Conservation (phyloP, 176 grass and related monocot species). For the Musa acuminata region DNA sequence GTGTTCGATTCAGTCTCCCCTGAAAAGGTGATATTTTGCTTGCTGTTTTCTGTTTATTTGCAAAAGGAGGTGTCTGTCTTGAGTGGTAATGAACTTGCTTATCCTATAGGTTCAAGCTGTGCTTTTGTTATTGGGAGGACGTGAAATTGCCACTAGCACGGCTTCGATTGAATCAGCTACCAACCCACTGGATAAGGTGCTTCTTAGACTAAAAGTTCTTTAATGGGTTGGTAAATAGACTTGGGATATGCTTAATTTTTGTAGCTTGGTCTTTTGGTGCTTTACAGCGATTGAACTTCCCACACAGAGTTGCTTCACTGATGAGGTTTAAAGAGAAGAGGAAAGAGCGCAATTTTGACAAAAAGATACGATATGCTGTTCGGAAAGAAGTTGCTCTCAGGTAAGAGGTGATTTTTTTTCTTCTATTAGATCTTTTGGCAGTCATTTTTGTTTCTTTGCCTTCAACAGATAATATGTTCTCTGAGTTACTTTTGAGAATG, state of each 20-base stretch:
- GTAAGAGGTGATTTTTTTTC: conserved; percentile 28
- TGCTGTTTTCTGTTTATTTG: background rate
- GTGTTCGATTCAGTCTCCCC: conserved; percentile 96
- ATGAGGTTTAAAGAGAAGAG: conserved; percentile 98
- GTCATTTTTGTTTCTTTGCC: too few species aligned
- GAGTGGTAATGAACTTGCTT: background rate
- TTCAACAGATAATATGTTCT: too few species aligned
- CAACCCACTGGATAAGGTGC: conserved; percentile 64
- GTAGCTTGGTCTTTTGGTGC: conserved; percentile 18
- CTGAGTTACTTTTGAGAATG: too few species aligned
- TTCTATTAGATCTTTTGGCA: too few species aligned
- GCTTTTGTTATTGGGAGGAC: conserved; percentile 81
- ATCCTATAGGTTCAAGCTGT: conserved; percentile 81
- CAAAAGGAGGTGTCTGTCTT: background rate
- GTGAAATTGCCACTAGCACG: conserved; percentile 55
- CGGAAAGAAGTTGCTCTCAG: conserved; percentile 92
- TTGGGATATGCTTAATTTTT: conserved; percentile 10
- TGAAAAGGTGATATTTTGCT: conserved; percentile 49
- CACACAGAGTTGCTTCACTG: conserved; percentile 85
- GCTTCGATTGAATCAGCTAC: conserved; percentile 41
- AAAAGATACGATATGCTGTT: conserved; percentile 93
- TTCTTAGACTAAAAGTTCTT: background rate
- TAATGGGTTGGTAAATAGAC: conserved; percentile 3
- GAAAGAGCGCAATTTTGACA: conserved; percentile 96
- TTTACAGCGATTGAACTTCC: conserved; percentile 74